Evolutionary conservation across 148 eudicot species (phyloP).

Genomic region (Spergularia marina): DNA sequence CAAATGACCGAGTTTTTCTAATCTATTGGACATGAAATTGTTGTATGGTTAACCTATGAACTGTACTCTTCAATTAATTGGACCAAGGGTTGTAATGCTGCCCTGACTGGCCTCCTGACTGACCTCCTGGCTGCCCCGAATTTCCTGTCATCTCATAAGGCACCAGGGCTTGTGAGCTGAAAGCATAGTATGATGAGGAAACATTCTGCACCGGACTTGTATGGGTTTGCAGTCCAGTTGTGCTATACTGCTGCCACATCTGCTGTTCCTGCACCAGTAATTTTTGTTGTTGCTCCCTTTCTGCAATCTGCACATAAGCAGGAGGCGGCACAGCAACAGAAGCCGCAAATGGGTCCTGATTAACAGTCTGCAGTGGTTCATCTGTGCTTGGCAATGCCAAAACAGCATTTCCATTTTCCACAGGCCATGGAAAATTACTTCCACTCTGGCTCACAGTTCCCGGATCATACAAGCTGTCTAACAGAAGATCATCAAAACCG

Average conservation of each 20-base stretch:
- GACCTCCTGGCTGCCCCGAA: slow-evolving; percentile 23
- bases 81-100: slow-evolving; percentile 26
- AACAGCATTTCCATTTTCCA: slow-evolving; percentile 15
- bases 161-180: slow-evolving; percentile 21
- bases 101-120: slow-evolving; percentile 25
- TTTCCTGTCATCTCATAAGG: slow-evolving; percentile 22
- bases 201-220: slow-evolving; percentile 22
- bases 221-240: slow-evolving; percentile 42
- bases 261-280: slow-evolving; percentile 39
- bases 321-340: slow-evolving; percentile 49
- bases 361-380: slow-evolving; percentile 27
- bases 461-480: slow-evolving; percentile 44
- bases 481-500: slow-evolving; percentile 36
- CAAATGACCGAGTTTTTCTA: too few species aligned
- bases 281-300: slow-evolving; percentile 43
- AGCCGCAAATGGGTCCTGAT: slow-evolving; percentile 56
- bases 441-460: slow-evolving; percentile 31
- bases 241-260: slow-evolving; percentile 45
- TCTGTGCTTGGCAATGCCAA: slow-evolving; percentile 46
- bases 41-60: not conserved
- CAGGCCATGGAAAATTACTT: slow-evolving; percentile 31
- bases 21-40: not conserved
- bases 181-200: slow-evolving; percentile 9
- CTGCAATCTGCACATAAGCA: slow-evolving; percentile 49
- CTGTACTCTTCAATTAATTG: not conserved